These are phyloP conservation scores for Podila epicladia DNA, from an alignment of 192 early-diverging fungal species.

Conservation along the genomic window DNA sequence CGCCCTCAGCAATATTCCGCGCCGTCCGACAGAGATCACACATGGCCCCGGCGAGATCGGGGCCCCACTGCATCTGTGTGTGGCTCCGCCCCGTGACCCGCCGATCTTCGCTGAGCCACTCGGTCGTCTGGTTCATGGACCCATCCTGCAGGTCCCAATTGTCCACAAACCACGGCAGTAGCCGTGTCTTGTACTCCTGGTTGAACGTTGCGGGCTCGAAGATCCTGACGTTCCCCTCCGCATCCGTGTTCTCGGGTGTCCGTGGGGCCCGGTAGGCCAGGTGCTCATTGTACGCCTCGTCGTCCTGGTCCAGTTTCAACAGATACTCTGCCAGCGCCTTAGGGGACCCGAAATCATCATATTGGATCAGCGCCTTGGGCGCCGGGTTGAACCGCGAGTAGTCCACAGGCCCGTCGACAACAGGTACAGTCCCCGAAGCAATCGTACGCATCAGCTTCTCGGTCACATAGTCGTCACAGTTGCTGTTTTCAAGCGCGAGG, in stretches of 20 bases:
- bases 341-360: constrained; percentile 25
- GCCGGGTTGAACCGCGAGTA: constrained; percentile 30
- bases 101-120: constrained; percentile 7
- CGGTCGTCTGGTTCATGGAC: constrained; percentile 2
- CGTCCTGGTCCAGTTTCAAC: constrained; percentile 8
- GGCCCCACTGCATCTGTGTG: constrained; percentile 26
- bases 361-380: constrained; percentile 17
- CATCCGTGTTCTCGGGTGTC: constrained; percentile 9
- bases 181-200: constrained; percentile 6
- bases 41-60: neutral
- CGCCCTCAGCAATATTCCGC: constrained; percentile 11
- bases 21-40: constrained; percentile 13
- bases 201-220: constrained; percentile 6
- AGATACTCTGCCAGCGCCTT: constrained; percentile 17
- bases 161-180: constrained; percentile 26
- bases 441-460: constrained; percentile 16
- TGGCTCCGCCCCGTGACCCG: constrained; percentile 8
- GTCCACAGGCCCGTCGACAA: constrained; percentile 39
- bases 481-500: constrained; percentile 36
- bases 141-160: constrained; percentile 15
- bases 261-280: neutral
- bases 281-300: constrained; percentile 9
- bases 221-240: neutral
- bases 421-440: constrained; percentile 10
- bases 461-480: constrained; percentile 35